Evolutionary conservation across 345 rosid species (phyloP), one percentile per base, ranked within the genome.

Genomic region (Alliaria petiolata): DNA sequence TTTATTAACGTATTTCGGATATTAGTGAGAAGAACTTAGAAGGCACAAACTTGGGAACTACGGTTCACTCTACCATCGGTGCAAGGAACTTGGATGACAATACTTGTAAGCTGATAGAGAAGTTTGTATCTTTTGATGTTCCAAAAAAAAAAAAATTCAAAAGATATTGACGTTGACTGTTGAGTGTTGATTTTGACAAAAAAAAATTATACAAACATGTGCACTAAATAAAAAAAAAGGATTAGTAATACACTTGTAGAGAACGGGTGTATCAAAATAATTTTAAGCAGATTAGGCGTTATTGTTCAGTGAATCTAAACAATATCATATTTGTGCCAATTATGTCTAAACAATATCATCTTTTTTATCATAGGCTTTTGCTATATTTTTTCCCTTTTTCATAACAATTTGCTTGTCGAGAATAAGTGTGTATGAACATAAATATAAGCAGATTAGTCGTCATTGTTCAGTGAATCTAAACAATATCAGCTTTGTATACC

Each of bases 161-260:
- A 51, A 20, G 9, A 34, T 16, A 22, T 47, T 72, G 47, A 62
- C 50, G 56, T 54, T 72, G 76, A 63, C 72, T 35, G 53, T 28
- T 67, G 62, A 55, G 63, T 26, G 11, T 34, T 62, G 64, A 72
- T 45, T 16, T 56, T 56, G 28, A 34, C 62, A 19, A 14, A 4
- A 67, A 30, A 42, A 0, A 43, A 20, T 30, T 17, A 13, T n/a
- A n/a, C 4, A 44, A 17, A 6, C 61, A 40, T 19, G 52, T 50
- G 43, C 17, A 69, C 6, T 45, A 13, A 8, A 5, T 4, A 28
- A 4, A 28, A 28, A 28, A 28, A 5, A n/a, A n/a, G n/a, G n/a
- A n/a, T n/a, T n/a, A n/a, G n/a, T 0, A 5, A 28, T 5, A 28
- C 3, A 28, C n/a, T n/a, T n/a, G n/a, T n/a, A n/a, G n/a, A n/a